phyloP scores from a whole-genome alignment of 2,329 filamentous ascomycete genomes.

The Sporothrix pseudoabietina region DNA sequence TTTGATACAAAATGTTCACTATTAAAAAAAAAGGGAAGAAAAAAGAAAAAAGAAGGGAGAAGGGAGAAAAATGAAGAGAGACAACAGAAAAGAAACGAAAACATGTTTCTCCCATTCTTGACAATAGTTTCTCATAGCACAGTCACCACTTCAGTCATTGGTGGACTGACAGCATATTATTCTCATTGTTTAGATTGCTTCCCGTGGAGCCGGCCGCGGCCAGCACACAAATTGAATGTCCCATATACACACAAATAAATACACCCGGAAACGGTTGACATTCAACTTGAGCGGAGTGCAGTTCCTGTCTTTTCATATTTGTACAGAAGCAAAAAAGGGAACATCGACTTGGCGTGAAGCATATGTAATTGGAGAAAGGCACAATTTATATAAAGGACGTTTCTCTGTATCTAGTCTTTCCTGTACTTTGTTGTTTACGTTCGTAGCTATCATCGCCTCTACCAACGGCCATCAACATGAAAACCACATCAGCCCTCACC shows the following conservation, averaged over 20 bases:
- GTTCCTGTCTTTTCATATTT: constrained; percentile 8
- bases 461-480: neutral
- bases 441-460: neutral
- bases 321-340: neutral
- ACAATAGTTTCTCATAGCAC: neutral
- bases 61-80: too few species aligned
- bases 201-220: neutral
- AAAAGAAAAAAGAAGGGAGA: too few species aligned
- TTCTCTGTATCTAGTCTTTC: neutral
- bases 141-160: neutral
- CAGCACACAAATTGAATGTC: neutral
- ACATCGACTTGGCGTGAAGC: neutral
- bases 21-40: neutral
- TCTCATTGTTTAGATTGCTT: constrained; percentile 10
- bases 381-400: neutral
- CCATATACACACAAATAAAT: neutral
- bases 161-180: neutral
- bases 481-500: neutral
- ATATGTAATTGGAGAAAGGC: neutral
- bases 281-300: neutral
- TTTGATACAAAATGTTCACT: neutral
- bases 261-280: constrained; percentile 12
- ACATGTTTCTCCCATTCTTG: neutral
- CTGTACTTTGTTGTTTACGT: neutral
- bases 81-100: neutral